A percentile compares a stretch with the other conserved stretches of the same genome.
These are phyloP conservation scores for Aspergillus pseudoterreus DNA, from an alignment of 2,329 filamentous ascomycete genomes.

Conservation along the genomic window DNA sequence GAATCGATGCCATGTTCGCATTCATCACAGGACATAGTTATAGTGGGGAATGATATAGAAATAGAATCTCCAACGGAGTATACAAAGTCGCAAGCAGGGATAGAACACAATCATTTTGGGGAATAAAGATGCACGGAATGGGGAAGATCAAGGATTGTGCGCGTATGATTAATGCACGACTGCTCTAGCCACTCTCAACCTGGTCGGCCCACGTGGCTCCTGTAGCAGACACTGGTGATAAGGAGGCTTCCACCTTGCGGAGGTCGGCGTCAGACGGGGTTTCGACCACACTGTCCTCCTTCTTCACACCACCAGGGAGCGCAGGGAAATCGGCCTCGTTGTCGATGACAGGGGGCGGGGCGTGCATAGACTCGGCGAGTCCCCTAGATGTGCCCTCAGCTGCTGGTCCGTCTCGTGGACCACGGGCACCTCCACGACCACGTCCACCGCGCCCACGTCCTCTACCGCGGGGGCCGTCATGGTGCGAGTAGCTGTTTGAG, in stretches of 20 bases:
- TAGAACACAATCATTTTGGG: not conserved
- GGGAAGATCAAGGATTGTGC: not conserved
- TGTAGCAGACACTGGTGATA: constrained; percentile 23
- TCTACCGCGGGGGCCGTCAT: constrained; percentile 19
- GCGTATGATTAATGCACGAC: no score
- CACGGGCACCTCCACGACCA: constrained; percentile 23
- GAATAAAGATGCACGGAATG: constrained; percentile 3
- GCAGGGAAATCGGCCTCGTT: constrained; percentile 36
- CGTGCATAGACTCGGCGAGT: constrained; percentile 10
- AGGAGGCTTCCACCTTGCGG: constrained; percentile 21
- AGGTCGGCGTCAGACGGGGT: constrained; percentile 9
- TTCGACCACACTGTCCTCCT: constrained; percentile 5
- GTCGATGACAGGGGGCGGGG: constrained; percentile 17
- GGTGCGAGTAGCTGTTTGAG: constrained; percentile 2
- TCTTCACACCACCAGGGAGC: constrained; percentile 25
- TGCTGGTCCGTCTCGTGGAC: constrained; percentile 18
- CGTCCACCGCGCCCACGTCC: constrained; percentile 28
- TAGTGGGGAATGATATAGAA: not conserved
- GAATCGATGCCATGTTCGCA: not conserved
- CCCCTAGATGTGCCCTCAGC: constrained; percentile 15
- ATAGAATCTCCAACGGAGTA: not conserved
- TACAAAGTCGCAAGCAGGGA: not conserved
- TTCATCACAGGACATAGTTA: not conserved
- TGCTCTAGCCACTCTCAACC: constrained; percentile 18
- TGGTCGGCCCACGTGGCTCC: constrained; percentile 32